A percentile compares a stretch with the other conserved stretches of the same genome.
Evolutionary conservation across 352 stramenopile species (phyloP).

Genomic region (Pythium brassicae): DNA sequence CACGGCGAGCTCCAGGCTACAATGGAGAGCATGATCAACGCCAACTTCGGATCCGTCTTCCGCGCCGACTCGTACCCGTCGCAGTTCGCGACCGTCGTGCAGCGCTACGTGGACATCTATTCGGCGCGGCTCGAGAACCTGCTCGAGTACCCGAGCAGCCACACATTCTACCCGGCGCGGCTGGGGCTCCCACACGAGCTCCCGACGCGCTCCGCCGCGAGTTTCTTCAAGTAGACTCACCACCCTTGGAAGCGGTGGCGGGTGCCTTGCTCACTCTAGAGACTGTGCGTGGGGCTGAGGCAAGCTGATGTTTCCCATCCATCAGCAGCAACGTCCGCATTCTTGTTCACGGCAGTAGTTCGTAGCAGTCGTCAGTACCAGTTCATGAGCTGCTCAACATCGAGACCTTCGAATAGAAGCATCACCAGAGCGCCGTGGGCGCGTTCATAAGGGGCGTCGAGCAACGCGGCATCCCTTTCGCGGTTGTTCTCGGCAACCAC

Average conservation of each 20-base stretch:
- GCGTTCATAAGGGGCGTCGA: constrained; percentile 33
- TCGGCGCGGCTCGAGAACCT: constrained; percentile 81
- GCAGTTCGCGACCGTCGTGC: constrained; percentile 83
- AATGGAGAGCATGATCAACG: constrained; percentile 82
- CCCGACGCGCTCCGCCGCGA: neutral
- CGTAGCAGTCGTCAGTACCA: too few relatives aligned
- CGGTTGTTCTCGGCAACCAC: constrained; percentile 64
- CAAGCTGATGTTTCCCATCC: too few relatives aligned
- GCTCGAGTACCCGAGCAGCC: constrained; percentile 71
- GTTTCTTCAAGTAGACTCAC: constrained; percentile 4
- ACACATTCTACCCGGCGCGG: constrained; percentile 84
- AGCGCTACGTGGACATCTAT: constrained; percentile 88
- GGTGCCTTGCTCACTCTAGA: too few relatives aligned
- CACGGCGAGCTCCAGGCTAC: constrained; percentile 54
- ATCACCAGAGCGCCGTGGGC: constrained; percentile 29
- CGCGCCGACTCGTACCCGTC: constrained; percentile 77
- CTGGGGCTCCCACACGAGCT: constrained; percentile 59
- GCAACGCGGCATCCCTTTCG: constrained; percentile 40
- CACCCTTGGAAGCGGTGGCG: too few relatives aligned
- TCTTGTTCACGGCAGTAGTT: too few relatives aligned
- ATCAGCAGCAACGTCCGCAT: too few relatives aligned
- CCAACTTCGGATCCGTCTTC: constrained; percentile 88
- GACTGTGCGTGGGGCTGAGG: too few relatives aligned
- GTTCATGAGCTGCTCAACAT: too few relatives aligned
- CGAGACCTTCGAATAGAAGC: constrained; percentile 19